Evolutionary conservation across 768 basidiomycete genomes (phyloP).

Genomic region (Nidula microcarpa): DNA sequence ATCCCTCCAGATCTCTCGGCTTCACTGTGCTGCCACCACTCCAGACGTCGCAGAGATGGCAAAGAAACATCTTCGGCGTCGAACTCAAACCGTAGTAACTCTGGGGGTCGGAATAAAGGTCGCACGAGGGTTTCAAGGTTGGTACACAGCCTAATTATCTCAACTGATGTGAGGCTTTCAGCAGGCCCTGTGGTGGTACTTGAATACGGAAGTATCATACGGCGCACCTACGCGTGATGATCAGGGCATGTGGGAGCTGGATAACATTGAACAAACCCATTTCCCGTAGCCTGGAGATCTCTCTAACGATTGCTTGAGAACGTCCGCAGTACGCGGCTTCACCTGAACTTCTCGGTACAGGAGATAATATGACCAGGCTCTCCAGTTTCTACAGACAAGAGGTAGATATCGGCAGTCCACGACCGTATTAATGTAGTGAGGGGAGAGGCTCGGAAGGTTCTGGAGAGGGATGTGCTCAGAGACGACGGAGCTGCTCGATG

Average conservation of each 20-base stretch:
- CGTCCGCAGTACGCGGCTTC: conserved; percentile 16
- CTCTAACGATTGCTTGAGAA: conserved; percentile 26
- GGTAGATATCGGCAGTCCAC: conserved; percentile 33
- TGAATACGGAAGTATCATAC: conserved; percentile 56
- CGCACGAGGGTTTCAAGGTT: conserved; percentile 54
- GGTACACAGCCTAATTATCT: conserved; percentile 47
- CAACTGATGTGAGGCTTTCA: conserved; percentile 29
- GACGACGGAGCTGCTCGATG: conserved; percentile 14
- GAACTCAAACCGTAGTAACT: conserved; percentile 45
- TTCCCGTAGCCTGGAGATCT: conserved; percentile 21
- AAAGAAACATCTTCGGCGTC: conserved; percentile 43
- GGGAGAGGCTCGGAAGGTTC: conserved; percentile 8
- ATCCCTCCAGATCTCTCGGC: conserved; percentile 65
- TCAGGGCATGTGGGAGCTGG: conserved; percentile 3
- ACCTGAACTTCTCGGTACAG: conserved; percentile 56
- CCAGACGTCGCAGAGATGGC: conserved; percentile 54
- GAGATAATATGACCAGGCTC: conserved; percentile 35
- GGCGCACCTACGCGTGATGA: conserved; percentile 38
- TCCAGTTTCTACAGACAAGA: conserved; percentile 59
- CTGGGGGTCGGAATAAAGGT: conserved; percentile 25
- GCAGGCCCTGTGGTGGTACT: conserved; percentile 38
- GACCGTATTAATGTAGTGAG: conserved; percentile 17
- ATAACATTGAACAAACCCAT: conserved; percentile 18
- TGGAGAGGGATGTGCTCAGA: conserved; percentile 47
- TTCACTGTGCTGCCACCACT: conserved; percentile 63